phyloP scores from a whole-genome alignment of 495 filamentous ascomycete species.

The Tuber brumale region DNA sequence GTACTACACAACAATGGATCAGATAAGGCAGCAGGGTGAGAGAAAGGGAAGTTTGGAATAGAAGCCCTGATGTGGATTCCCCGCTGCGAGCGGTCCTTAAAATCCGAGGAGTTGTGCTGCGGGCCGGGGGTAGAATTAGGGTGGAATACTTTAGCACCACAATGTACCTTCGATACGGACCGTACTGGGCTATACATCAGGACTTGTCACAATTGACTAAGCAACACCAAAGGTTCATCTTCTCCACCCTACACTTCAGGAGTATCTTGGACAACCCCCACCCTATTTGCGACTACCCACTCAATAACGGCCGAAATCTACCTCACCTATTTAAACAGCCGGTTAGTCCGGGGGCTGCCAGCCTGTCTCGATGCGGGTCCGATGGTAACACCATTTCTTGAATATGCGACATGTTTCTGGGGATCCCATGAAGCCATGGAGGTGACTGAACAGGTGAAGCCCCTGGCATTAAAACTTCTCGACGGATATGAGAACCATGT shows the following conservation, averaged over 20 bases:
- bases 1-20: background rate
- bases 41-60: background rate
- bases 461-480: background rate
- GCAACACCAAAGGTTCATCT: background rate
- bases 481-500: background rate
- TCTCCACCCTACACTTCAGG: background rate
- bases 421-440: background rate
- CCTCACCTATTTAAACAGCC: background rate
- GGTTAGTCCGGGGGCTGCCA: background rate
- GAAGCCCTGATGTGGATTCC: background rate
- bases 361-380: background rate
- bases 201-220: background rate
- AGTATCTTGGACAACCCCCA: background rate
- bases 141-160: background rate
- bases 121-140: background rate
- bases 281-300: no score
- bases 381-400: background rate
- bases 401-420: background rate
- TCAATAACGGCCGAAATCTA: no score
- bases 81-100: background rate
- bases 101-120: background rate
- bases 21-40: background rate
- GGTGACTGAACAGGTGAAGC: background rate
- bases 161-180: background rate
- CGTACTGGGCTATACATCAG: background rate